A percentile compares a stretch with the other conserved stretches of the same genome.
Evolutionary conservation across 192 early-diverging fungal species (phyloP).

Genomic region (Spizellomyces sp.): DNA sequence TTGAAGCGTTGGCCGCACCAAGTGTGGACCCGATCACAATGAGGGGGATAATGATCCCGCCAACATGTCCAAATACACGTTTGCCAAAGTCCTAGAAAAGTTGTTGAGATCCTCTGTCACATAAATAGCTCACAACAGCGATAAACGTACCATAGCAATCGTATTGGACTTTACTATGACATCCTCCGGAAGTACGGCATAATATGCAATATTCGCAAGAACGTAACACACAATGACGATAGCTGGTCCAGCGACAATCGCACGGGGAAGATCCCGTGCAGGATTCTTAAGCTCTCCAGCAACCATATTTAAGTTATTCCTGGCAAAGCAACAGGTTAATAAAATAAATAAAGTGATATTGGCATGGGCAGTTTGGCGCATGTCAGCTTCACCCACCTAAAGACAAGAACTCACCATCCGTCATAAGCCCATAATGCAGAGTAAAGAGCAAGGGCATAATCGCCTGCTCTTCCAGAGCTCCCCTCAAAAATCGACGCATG

Average conservation of each 20-base stretch:
- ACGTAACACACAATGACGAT: conserved; percentile 50
- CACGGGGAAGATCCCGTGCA: conserved; percentile 43
- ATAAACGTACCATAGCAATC: conserved; percentile 19
- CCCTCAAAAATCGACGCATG: conserved; percentile 57
- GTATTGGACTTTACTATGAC: conserved; percentile 13
- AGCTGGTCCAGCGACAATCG: conserved; percentile 35
- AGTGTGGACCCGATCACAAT: conserved; percentile 74
- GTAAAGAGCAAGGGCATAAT: conserved; percentile 76
- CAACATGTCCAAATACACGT: conserved; percentile 65
- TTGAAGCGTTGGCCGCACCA: conserved; percentile 76
- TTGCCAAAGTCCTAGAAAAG: conserved; percentile 70
- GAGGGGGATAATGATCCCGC: conserved; percentile 70
- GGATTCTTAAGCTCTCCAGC: conserved; percentile 54
- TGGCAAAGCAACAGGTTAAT: not conserved
- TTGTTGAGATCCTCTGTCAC: conserved; percentile 4
- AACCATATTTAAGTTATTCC: conserved; percentile 58
- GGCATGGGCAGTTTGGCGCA: not conserved
- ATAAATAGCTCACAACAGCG: not conserved
- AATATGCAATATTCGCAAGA: conserved; percentile 51
- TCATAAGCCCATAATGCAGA: conserved; percentile 60
- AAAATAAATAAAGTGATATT: not conserved
- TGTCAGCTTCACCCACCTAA: not conserved
- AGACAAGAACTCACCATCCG: conserved; percentile 39
- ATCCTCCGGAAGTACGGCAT: conserved; percentile 40
- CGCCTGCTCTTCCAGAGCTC: conserved; percentile 55